phyloP scores from a whole-genome alignment of 1,139 yeast genomes.

The Pichia cactophila region DNA sequence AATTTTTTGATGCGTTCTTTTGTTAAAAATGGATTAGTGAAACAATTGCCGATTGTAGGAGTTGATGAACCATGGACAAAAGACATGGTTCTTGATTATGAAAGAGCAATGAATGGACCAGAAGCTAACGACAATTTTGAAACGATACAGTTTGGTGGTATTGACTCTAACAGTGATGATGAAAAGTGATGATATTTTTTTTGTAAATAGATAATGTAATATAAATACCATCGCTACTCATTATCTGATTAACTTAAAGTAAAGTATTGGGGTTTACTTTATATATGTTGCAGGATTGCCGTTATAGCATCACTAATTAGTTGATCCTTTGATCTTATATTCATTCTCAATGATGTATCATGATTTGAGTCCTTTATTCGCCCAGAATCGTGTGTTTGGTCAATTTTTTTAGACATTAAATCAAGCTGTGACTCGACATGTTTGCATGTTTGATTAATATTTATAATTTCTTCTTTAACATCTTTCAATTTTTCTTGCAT shows the following conservation, averaged over 20 bases:
- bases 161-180: background rate
- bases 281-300: background rate
- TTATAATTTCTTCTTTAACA: slow-evolving; percentile 36
- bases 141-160: slow-evolving; percentile 6
- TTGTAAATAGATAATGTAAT: background rate
- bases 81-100: slow-evolving; percentile 11
- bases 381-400: slow-evolving; percentile 3
- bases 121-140: background rate
- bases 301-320: slow-evolving; percentile 2
- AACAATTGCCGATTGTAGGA: slow-evolving; percentile 18
- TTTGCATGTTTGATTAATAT: slow-evolving; percentile 34
- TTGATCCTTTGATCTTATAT: background rate
- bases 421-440: slow-evolving; percentile 34
- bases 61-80: slow-evolving; percentile 18
- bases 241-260: too few species aligned
- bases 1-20: slow-evolving; percentile 25
- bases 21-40: slow-evolving; percentile 22
- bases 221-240: too few species aligned
- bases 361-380: background rate
- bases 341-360: background rate
- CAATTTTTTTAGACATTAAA: slow-evolving; percentile 23
- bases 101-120: background rate
- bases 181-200: background rate
- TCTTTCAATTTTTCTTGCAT: slow-evolving; percentile 40
- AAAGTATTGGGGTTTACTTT: background rate